Evolutionary conservation across 2,329 filamentous ascomycete species (phyloP).

Genomic region (Aureobasidium melanogenum): DNA sequence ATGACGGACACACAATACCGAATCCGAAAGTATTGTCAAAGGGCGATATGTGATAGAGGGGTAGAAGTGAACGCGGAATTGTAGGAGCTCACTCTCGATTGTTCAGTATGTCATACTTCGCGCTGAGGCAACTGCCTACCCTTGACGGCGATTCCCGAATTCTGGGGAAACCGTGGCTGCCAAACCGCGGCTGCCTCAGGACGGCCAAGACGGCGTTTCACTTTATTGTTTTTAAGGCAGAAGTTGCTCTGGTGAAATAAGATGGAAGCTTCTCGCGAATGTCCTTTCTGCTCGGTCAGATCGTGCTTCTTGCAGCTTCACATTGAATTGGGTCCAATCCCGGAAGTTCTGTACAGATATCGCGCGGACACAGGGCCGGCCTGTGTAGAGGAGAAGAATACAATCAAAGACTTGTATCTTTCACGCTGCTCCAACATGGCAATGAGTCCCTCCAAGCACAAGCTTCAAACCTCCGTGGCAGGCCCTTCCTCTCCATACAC

Average conservation of each 20-base stretch:
- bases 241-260: too few species aligned
- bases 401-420: not conserved
- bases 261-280: not conserved
- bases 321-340: too few species aligned
- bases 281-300: too few species aligned
- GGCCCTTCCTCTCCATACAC: constrained; percentile 50
- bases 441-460: not conserved
- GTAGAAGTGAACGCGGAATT: not conserved
- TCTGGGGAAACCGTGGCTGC: not conserved
- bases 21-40: not conserved
- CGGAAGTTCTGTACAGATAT: too few species aligned
- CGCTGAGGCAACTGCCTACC: not conserved
- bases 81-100: not conserved
- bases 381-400: too few species aligned
- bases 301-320: too few species aligned
- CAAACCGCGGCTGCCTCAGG: not conserved
- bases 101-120: not conserved
- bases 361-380: too few species aligned
- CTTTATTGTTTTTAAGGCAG: not conserved
- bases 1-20: not conserved
- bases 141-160: not conserved
- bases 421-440: too few species aligned
- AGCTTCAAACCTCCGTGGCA: constrained; percentile 31
- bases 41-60: not conserved
- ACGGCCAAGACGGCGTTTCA: not conserved